Evolutionary conservation across 768 basidiomycete genomes (phyloP).

Genomic region (Boletus rubescentipes): DNA sequence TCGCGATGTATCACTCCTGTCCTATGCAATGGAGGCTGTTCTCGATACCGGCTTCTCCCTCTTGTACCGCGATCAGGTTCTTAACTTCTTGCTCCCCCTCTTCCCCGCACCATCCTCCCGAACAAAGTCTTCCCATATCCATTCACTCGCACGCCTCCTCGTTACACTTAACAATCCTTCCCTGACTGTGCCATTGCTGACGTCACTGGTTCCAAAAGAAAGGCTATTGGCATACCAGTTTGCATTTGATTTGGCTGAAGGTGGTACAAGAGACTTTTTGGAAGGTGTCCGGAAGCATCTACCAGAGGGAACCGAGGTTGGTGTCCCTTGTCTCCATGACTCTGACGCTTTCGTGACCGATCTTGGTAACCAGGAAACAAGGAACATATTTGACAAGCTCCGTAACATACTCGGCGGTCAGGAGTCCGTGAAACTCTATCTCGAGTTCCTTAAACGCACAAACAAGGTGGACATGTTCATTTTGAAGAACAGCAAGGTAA

Average conservation of each 20-base stretch:
- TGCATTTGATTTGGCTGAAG: conserved; percentile 93
- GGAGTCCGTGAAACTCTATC: conserved; percentile 88
- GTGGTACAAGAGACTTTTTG: conserved; percentile 90
- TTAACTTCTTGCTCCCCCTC: conserved; percentile 76
- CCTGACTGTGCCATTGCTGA: conserved; percentile 71
- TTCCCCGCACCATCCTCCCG: conserved; percentile 76
- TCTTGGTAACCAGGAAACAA: conserved; percentile 46
- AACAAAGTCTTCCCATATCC: conserved; percentile 72
- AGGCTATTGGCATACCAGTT: conserved; percentile 88
- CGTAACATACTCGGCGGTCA: conserved; percentile 86
- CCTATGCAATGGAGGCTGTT: conserved; percentile 91
- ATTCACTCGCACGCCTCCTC: conserved; percentile 83
- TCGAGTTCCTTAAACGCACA: conserved; percentile 93
- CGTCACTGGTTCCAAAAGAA: conserved; percentile 67
- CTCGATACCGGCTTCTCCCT: conserved; percentile 89
- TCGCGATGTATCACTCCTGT: conserved; percentile 73
- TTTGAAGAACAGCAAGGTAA: conserved; percentile 88
- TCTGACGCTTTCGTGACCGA: conserved; percentile 7
- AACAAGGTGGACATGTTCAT: conserved; percentile 92
- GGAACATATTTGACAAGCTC: conserved; percentile 68
- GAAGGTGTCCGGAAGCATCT: conserved; percentile 69
- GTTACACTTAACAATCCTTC: conserved; percentile 85
- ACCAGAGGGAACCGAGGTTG: conserved; percentile 65
- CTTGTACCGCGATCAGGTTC: conserved; percentile 78
- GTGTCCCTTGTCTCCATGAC: conserved; percentile 15